phyloP scores from a whole-genome alignment of 257 asterid genomes.

The Nicotiana paniculata region DNA sequence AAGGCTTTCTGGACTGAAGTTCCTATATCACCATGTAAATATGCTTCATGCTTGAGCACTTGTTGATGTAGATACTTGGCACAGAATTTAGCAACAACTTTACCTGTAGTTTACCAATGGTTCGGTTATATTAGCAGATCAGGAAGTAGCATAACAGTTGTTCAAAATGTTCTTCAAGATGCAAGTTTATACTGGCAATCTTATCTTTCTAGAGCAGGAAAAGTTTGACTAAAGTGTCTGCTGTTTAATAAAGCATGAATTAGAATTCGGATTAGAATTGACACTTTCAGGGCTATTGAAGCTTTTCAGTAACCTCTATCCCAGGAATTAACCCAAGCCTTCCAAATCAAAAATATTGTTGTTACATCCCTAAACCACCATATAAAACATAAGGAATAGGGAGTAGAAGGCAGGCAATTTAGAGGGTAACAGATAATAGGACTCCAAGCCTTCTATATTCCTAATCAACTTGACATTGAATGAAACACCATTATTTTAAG shows the following conservation, averaged over 20 bases:
- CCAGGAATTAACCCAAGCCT: neutral
- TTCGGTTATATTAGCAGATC: constrained; percentile 13
- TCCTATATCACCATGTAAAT: constrained; percentile 75
- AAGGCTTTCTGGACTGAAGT: constrained; percentile 72
- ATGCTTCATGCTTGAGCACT: constrained; percentile 89
- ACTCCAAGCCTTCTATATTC: neutral
- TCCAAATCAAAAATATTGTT: neutral
- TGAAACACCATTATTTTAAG: neutral
- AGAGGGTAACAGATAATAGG: neutral
- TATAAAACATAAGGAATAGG: neutral
- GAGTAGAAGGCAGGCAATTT: neutral
- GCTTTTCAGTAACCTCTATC: neutral
- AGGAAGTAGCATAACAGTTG: neutral
- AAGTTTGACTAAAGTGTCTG: neutral
- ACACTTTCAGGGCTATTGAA: neutral
- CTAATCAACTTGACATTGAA: neutral
- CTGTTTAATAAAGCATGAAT: neutral
- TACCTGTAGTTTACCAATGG: constrained; percentile 45
- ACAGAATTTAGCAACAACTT: constrained; percentile 96
- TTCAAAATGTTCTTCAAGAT: neutral
- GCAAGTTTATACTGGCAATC: neutral
- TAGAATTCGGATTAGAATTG: neutral
- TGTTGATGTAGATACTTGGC: constrained; percentile 96
- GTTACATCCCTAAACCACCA: neutral
- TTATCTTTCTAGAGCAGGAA: neutral